Base-by-base conservation (phyloP, 108 stramenopile genomes). In the Skeletonema grethae region DNA sequence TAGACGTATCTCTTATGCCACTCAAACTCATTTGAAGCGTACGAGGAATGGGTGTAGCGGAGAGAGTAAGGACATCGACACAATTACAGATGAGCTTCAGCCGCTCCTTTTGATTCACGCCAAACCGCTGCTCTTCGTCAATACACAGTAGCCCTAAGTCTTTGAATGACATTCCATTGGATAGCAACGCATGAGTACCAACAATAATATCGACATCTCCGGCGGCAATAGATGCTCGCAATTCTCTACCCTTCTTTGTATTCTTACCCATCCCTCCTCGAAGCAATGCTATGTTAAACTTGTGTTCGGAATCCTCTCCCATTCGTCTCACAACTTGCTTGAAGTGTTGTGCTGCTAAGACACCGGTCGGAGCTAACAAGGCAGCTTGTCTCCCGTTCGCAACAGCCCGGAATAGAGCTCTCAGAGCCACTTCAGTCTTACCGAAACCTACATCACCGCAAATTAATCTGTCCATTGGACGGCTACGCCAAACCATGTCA, bases 391-490 rank as follows among this genome's bases (percentile, higher is more conserved):
- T 75, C 3, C 93, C 90, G 77, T 95, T 93, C 18, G 67, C 82
- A 9, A 97, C 90, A 25, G 84, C 72, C 18, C 97, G 92, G 65
- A 80, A 93, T 25, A 97, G 57, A 28, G 98, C 97, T 41, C 97
- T 84, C 45, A 97, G 65, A 11, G 98, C 98, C 1, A 98, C 94
- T 70, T 97, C 97, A 5, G 98, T 98, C 78, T 98, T 98, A 22
- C 98, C 98, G 67, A 97, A 98, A n/a, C 98, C 98, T 9, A 98
- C 98, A 84, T 98, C 98, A 31, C 98, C 98, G 72, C 94, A 96
- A 31, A 97, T 86, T 48, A 98, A 73, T 12, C 98, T 88, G 83
- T 98, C 97, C 98, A 98, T 98, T 28, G 98, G 98, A 34, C 90
- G 79, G 20, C 79, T 75, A 36, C 95, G 70, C 93, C 95, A 96